A percentile compares a stretch with the other conserved stretches of the same genome.
Evolutionary conservation across 2,329 filamentous ascomycete genomes (phyloP).

Genomic region (Exserohilum turcica): DNA sequence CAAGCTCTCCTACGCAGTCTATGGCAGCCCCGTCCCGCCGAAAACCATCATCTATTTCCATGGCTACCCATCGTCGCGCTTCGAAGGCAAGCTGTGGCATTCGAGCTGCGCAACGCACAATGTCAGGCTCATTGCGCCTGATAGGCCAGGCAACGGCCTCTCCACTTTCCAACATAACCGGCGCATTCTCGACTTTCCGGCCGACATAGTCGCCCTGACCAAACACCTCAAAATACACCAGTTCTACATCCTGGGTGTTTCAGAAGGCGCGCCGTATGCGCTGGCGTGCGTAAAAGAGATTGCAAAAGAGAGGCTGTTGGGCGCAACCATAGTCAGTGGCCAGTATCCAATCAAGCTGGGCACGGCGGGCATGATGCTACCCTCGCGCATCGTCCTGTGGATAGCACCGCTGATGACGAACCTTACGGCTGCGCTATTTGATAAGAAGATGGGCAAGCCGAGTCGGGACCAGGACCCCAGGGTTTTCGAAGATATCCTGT

Average conservation of each 20-base stretch:
- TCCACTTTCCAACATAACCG: constrained; percentile 48
- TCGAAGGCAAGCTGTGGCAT: constrained; percentile 48
- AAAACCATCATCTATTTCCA: constrained; percentile 51
- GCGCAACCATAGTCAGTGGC: constrained; percentile 32
- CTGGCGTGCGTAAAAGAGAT: constrained; percentile 53
- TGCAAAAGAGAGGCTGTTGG: constrained; percentile 34
- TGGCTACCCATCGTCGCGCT: constrained; percentile 51
- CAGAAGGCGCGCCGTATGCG: constrained; percentile 56
- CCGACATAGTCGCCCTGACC: constrained; percentile 51
- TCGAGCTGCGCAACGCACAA: constrained; percentile 39
- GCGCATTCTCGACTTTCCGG: constrained; percentile 49
- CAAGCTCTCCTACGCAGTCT: constrained; percentile 52
- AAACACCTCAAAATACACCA: constrained; percentile 48
- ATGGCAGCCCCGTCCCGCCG: constrained; percentile 50
- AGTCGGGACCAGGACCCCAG: constrained; percentile 32
- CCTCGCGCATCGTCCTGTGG: constrained; percentile 30
- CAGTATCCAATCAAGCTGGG: constrained; percentile 34
- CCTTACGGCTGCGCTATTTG: constrained; percentile 25
- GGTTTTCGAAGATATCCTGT: constrained; percentile 33
- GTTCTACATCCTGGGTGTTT: constrained; percentile 54
- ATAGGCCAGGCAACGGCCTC: constrained; percentile 53
- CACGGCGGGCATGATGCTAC: constrained; percentile 34
- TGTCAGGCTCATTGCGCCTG: constrained; percentile 50
- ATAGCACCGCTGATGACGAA: constrained; percentile 34
- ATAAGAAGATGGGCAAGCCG: constrained; percentile 33